Conservation (phyloP, 1,284 basidiomycete genomes). For the Apiotrichum porosum region DNA sequence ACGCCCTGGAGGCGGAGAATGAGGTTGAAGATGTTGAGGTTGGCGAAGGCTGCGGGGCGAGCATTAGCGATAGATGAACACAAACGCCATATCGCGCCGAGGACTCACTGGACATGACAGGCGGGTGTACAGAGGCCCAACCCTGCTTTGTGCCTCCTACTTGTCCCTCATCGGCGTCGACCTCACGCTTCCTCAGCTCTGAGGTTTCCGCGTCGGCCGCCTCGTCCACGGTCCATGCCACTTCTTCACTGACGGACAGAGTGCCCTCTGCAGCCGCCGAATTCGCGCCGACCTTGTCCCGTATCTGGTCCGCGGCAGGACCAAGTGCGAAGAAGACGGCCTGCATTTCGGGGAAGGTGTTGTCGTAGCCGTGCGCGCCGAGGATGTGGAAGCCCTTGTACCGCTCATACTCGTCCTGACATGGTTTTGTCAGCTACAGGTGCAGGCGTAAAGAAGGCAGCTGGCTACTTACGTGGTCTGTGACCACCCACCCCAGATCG, state of each 20-base stretch:
- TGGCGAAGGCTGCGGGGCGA: constrained; percentile 58
- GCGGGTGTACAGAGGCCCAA: too few species aligned
- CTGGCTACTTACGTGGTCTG: constrained; percentile 50
- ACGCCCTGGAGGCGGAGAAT: constrained; percentile 70
- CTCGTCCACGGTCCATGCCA: too few species aligned
- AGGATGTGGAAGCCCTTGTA: constrained; percentile 1
- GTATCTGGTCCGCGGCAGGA: constrained; percentile 6
- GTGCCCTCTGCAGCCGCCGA: too few species aligned
- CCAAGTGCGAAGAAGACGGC: constrained; percentile 72
- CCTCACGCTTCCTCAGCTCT: too few species aligned
- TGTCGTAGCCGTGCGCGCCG: constrained; percentile 53
- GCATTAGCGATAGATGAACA: too few species aligned
- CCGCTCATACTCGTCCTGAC: constrained; percentile 47
- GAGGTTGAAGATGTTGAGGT: constrained; percentile 78
- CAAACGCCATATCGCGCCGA: too few species aligned
- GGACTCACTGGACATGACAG: constrained; percentile 58
- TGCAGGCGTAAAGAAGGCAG: background rate
- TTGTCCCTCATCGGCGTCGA: too few species aligned
- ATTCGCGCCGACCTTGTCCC: constrained; percentile 46
- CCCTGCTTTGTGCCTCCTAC: too few species aligned
- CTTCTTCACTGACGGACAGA: too few species aligned
- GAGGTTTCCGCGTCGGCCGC: too few species aligned
- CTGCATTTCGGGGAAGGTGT: constrained; percentile 68
- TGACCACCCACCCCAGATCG: constrained; percentile 65
- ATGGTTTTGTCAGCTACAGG: background rate